Evolutionary conservation across 1,284 basidiomycete species (phyloP).

Genomic region (Porogramme epimiltina): DNA sequence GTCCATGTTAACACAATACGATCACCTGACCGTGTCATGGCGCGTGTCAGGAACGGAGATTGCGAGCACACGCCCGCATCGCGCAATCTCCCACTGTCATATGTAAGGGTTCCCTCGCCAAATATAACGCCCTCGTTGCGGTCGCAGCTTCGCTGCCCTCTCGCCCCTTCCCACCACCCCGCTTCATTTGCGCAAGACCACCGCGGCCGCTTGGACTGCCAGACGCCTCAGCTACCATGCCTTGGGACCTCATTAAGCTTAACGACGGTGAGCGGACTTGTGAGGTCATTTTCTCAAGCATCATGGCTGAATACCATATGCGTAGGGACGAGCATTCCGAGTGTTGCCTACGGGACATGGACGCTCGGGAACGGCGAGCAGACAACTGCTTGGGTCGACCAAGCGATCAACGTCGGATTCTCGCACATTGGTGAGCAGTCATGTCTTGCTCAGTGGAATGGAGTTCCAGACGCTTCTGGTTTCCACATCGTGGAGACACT

Average conservation of each 20-base stretch:
- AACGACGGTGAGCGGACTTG: conserved; percentile 49
- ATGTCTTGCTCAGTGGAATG: no score
- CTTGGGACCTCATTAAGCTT: conserved; percentile 47
- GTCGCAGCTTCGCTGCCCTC: not conserved
- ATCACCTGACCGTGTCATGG: conserved; percentile 6
- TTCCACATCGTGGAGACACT: conserved; percentile 24
- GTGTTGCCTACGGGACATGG: conserved; percentile 59
- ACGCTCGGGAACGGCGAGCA: conserved; percentile 44
- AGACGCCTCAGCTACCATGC: conserved; percentile 37
- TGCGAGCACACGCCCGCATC: no score
- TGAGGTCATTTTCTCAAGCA: not conserved
- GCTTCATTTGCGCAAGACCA: conserved; percentile 5
- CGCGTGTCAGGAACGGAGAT: no score
- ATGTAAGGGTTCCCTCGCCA: not conserved
- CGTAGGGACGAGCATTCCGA: conserved; percentile 47
- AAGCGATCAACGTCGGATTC: conserved; percentile 34
- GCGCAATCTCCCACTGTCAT: no score
- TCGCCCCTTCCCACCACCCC: not conserved
- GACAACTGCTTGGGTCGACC: conserved; percentile 31
- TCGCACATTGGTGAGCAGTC: conserved; percentile 29
- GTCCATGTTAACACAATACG: not conserved
- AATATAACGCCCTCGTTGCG: not conserved
- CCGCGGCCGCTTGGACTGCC: not conserved
- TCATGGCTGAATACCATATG: not conserved
- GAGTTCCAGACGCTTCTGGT: no score